These are phyloP conservation scores for Euphorbia pulcherrima DNA, from an alignment of 345 rosid genomes.

Conservation along the genomic window DNA sequence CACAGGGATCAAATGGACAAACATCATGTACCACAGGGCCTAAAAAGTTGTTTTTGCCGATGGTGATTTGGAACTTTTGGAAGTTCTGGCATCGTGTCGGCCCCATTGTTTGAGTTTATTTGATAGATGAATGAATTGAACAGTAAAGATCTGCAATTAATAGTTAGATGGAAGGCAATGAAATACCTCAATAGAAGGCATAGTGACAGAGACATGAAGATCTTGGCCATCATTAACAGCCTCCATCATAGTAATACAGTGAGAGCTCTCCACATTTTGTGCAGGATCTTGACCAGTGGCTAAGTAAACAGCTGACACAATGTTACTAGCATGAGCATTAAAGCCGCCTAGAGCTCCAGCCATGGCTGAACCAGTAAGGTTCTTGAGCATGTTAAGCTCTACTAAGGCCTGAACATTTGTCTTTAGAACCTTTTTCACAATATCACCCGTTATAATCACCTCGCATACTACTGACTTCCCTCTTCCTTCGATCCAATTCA, in stretches of 20 bases:
- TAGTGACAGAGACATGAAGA: constrained; percentile 42
- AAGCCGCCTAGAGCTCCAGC: constrained; percentile 51
- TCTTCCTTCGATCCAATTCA: constrained; percentile 49
- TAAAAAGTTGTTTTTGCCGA: no score
- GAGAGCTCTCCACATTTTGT: constrained; percentile 45
- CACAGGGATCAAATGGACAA: no score
- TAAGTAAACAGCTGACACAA: constrained; percentile 33
- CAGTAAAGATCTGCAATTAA: not conserved
- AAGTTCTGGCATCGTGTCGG: no score
- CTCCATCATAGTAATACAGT: constrained; percentile 50
- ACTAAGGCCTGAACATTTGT: constrained; percentile 34
- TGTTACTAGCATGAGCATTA: constrained; percentile 46
- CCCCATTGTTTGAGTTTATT: no score
- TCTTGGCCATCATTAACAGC: constrained; percentile 39
- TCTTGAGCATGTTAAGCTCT: constrained; percentile 48
- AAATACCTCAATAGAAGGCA: constrained; percentile 43
- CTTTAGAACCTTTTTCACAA: constrained; percentile 39
- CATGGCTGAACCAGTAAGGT: constrained; percentile 45
- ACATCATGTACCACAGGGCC: no score
- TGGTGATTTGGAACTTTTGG: no score
- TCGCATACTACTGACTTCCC: constrained; percentile 48
- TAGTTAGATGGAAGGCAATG: not conserved
- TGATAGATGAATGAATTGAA: not conserved
- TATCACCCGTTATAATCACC: constrained; percentile 34
- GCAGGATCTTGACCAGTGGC: constrained; percentile 53